phyloP scores from a whole-genome alignment of 345 rosid species.

The Camelina neglecta region DNA sequence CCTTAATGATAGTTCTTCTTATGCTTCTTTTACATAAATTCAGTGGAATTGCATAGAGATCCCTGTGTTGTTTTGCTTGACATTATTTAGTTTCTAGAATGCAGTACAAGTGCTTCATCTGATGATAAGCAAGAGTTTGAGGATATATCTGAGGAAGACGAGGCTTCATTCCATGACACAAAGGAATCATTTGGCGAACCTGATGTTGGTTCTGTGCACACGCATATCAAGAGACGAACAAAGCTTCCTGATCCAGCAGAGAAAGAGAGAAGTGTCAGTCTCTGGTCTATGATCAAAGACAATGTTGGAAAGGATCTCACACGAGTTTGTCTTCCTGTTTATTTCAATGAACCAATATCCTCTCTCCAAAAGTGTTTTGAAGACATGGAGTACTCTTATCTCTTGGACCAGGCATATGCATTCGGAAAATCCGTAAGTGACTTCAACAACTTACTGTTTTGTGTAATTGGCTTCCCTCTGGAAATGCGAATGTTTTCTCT shows the following conservation, averaged over 20 bases:
- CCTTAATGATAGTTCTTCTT: constrained; percentile 2
- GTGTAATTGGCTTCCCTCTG: constrained; percentile 9
- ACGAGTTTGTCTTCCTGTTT: constrained; percentile 97
- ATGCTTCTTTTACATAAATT: not conserved
- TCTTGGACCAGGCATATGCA: constrained; percentile 83
- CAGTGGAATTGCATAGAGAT: constrained; percentile 16
- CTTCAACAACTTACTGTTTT: constrained; percentile 16
- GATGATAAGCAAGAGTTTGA: constrained; percentile 92
- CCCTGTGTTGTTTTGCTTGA: constrained; percentile 39
- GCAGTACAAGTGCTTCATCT: constrained; percentile 95
- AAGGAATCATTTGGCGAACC: constrained; percentile 67
- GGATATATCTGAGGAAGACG: constrained; percentile 82
- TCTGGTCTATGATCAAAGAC: constrained; percentile 99
- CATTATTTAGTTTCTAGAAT: constrained; percentile 64
- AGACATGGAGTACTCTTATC: constrained; percentile 93
- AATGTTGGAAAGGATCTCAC: constrained; percentile 98
- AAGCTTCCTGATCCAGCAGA: constrained; percentile 95
- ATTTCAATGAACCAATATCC: constrained; percentile 97
- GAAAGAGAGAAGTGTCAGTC: constrained; percentile 96
- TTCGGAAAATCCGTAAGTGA: constrained; percentile 77
- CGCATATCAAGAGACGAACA: constrained; percentile 64
- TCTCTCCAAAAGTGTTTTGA: constrained; percentile 98
- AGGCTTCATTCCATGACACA: constrained; percentile 72
- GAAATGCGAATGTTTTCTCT: constrained; percentile 21
- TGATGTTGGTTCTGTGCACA: constrained; percentile 48